Evolutionary conservation across 2,329 filamentous ascomycete genomes (phyloP), one percentile per base, ranked within the genome.

Genomic region (Blastomyces gilchristii): DNA sequence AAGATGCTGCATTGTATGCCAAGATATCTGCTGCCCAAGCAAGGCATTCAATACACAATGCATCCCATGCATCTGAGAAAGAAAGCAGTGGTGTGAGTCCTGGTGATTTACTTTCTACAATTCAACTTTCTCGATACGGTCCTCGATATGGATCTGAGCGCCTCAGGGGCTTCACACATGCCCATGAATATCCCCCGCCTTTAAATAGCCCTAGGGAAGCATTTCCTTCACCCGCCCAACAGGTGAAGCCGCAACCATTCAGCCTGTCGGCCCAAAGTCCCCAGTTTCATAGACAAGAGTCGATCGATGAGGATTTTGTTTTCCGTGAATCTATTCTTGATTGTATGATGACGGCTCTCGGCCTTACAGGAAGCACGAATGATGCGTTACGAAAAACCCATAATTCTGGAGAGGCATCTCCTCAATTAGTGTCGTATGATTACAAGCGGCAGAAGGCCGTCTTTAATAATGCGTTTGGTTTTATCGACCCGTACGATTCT

Each of bases 271-370:
- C 70, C 73, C 12, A 78, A 75, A 34, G 67, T 67, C 28, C 73
- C 49, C 69, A 73, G 1, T 75, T 85, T 54, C 88, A 91, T 69
- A 84, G 88, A 5, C 86, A 92, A 67, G 91, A 97, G 63, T 88
- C 89, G 0, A 78, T 91, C 8, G 90, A 96, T 67, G 94, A 97
- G 72, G 93, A 97, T 69, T 85, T 87, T 57, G 76, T 96, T 7
- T 97, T 99, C 74, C 83, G 95, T 50, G 87, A 91, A 64, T 95
- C 91, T 0, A 91, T 99, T 18, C 78, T 97, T 28, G 91, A 96
- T 68, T 97, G 94, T 72, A 96, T 99, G 78, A 93, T 96, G 76
- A 97, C 93, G 72, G 89, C 91, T 0, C 88, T 99, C 65, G 94
- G 94, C 0, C 78, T 99, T 63, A 88, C 87, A 1, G 70, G 72